A percentile compares a stretch with the other conserved stretches of the same genome.
Evolutionary conservation across 139 green algal genomes (phyloP).

Genomic region (Tetradesmus obliquus): DNA sequence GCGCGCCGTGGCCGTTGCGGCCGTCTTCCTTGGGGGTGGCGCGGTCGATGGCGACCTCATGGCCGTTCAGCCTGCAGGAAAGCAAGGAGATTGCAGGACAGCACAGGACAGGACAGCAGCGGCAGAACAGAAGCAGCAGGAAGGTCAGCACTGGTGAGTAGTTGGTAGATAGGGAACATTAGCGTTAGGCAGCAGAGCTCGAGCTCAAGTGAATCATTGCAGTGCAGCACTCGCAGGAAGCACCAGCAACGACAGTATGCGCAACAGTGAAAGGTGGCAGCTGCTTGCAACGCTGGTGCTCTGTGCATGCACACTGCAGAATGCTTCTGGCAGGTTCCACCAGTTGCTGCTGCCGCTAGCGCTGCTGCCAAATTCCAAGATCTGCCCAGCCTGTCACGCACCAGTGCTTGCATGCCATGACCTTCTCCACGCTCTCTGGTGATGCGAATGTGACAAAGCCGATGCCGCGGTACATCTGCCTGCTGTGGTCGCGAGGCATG

Average conservation of each 20-base stretch:
- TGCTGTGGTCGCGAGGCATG: slow-evolving; percentile 88
- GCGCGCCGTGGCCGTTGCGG: slow-evolving; percentile 27
- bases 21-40: slow-evolving; percentile 84
- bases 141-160: background rate
- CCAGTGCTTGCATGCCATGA: slow-evolving; percentile 78
- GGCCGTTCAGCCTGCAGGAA: slow-evolving; percentile 70
- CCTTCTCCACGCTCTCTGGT: slow-evolving; percentile 77
- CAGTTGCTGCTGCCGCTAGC: no score
- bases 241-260: no score
- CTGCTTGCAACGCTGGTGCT: background rate
- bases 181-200: no score
- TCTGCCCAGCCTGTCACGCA: background rate
- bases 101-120: background rate
- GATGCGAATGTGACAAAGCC: slow-evolving; percentile 90
- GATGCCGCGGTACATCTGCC: slow-evolving; percentile 86
- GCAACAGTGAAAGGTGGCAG: no score
- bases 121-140: background rate
- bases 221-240: no score
- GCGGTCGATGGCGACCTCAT: slow-evolving; percentile 90
- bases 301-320: background rate
- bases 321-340: no score
- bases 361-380: background rate
- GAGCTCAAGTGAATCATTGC: no score
- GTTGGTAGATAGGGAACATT: background rate
- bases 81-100: background rate